Percentiles rank a stretch among this genome's conserved stretches.
These are phyloP conservation scores for Tetrapisispora namnaoensis DNA, from an alignment of 805 yeast genomes.

Conservation along the genomic window DNA sequence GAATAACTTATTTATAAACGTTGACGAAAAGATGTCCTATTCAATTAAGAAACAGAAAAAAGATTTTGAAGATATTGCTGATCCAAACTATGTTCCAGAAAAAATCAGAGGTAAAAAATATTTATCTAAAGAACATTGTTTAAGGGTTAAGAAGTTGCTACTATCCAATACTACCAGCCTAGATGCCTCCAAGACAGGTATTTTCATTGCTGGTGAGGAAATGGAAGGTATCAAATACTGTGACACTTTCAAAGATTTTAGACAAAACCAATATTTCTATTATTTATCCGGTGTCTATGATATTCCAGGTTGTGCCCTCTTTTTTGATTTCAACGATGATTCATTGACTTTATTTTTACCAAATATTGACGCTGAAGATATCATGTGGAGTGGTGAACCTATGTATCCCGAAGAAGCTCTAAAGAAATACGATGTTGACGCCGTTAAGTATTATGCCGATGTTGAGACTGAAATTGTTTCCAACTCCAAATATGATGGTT, in stretches of 20 bases:
- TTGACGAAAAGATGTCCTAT: conserved; percentile 1
- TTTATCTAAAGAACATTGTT: conserved; percentile 76
- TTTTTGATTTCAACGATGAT: conserved; percentile 45
- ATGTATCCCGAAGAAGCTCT: conserved; percentile 54
- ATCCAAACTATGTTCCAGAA: conserved; percentile 17
- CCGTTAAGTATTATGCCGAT: conserved; percentile 53
- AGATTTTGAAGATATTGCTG: conserved; percentile 6
- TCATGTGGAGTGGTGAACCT: conserved; percentile 96
- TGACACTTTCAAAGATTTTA: conserved; percentile 67
- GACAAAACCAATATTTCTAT: conserved; percentile 87
- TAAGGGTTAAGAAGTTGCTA: conserved; percentile 38
- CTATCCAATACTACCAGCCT: conserved; percentile 16
- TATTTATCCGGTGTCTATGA: conserved; percentile 70
- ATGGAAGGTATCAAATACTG: conserved; percentile 57
- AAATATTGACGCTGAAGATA: conserved; percentile 73
- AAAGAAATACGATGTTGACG: conserved; percentile 68
- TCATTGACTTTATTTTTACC: conserved; percentile 70
- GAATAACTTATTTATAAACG: not conserved
- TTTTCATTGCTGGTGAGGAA: conserved; percentile 54
- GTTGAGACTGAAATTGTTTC: conserved; percentile 31
- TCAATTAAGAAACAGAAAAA: not conserved
- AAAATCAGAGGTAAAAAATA: conserved; percentile 38
- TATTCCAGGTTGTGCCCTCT: conserved; percentile 63
- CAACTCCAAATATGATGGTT: conserved; percentile 16
- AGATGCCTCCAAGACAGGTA: conserved; percentile 28